Evolutionary conservation across 495 filamentous ascomycete genomes (phyloP).

Genomic region (Penicillium malachiteum): DNA sequence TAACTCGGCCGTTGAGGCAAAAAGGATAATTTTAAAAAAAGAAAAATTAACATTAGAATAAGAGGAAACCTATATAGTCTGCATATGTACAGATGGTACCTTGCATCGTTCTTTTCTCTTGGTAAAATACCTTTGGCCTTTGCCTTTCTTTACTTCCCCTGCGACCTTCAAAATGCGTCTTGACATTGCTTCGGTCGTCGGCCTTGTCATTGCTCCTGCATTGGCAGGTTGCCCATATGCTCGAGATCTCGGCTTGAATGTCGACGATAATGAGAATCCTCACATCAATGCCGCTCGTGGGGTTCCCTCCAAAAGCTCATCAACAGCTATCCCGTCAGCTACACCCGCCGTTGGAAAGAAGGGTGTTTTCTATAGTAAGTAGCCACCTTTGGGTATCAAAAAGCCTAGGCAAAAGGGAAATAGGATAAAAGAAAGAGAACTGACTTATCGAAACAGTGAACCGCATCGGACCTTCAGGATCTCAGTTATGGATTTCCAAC

Average conservation of each 20-base stretch:
- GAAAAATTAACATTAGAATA: not conserved
- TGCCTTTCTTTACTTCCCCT: not conserved
- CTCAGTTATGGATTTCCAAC: slow-evolving; percentile 25
- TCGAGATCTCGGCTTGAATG: not conserved
- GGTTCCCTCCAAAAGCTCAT: not conserved
- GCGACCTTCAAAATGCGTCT: not conserved
- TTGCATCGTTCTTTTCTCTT: not conserved
- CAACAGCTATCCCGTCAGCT: not conserved
- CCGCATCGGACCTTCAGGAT: slow-evolving; percentile 25
- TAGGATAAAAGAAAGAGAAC: not conserved
- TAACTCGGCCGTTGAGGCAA: not conserved
- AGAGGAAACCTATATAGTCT: not conserved
- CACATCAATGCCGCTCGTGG: not conserved
- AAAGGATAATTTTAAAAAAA: not conserved
- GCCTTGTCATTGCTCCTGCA: slow-evolving; percentile 1
- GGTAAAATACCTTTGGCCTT: too few relatives aligned
- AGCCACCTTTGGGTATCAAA: not conserved
- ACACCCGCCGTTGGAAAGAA: slow-evolving; percentile 4
- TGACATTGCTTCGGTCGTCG: not conserved
- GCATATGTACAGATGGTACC: not conserved
- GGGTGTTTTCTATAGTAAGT: slow-evolving; percentile 13
- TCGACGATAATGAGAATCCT: not conserved
- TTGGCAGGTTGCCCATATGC: not conserved
- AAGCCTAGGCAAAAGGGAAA: not conserved
- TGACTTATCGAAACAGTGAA: slow-evolving; percentile 10